Conservation (phyloP, 306 rosid species). For the Sophora flavescens region DNA sequence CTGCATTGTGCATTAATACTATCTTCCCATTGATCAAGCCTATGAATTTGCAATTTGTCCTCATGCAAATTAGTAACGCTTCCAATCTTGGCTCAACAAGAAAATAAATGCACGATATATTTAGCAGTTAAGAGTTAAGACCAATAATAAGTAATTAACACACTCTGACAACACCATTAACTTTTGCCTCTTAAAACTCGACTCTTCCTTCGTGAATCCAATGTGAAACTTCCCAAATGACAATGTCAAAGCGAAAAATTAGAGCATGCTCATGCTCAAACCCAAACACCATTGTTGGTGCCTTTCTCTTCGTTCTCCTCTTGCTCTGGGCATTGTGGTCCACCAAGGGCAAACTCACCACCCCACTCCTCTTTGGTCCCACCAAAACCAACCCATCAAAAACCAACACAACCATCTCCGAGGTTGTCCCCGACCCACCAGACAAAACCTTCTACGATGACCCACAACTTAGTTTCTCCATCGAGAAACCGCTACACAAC, state of each 20-base stretch:
- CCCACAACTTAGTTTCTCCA: constrained; percentile 48
- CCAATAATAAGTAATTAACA: neutral
- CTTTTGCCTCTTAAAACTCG: neutral
- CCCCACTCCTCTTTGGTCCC: neutral
- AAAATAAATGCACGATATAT: neutral
- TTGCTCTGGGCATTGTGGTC: constrained; percentile 35
- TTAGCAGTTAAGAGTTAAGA: neutral
- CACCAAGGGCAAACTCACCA: neutral
- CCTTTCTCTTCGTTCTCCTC: constrained; percentile 32
- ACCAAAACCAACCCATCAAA: neutral
- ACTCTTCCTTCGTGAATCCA: too few species aligned
- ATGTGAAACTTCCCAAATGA: constrained; percentile 37
- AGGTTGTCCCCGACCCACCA: constrained; percentile 19
- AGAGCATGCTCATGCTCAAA: constrained; percentile 8
- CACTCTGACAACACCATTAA: neutral
- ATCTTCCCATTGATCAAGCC: too few species aligned
- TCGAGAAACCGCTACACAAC: constrained; percentile 46
- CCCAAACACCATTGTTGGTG: neutral
- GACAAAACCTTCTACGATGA: constrained; percentile 54
- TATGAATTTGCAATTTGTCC: neutral
- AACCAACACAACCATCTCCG: constrained; percentile 16
- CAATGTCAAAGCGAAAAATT: constrained; percentile 27
- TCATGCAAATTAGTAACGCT: neutral
- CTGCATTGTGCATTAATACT: too few species aligned
- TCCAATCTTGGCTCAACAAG: neutral